phyloP scores from a whole-genome alignment of 352 stramenopile genomes.

The Phytophthora parvispora region DNA sequence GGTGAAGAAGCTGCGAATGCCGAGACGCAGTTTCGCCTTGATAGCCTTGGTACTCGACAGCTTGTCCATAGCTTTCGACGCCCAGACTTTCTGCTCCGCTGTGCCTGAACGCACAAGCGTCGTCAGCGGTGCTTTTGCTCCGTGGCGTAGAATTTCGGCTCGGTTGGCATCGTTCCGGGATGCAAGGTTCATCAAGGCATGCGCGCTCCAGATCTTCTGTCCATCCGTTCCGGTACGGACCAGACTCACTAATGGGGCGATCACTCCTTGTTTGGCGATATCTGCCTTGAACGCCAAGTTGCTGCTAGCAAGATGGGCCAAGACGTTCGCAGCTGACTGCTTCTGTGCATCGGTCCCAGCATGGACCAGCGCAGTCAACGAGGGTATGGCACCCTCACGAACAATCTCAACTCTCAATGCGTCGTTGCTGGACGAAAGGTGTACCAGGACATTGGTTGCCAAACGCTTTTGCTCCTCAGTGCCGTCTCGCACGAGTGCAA shows the following conservation, averaged over 20 bases:
- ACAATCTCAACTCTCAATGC: constrained; percentile 4
- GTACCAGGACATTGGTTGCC: constrained; percentile 1
- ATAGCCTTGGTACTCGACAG: constrained; percentile 6
- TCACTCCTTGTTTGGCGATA: constrained; percentile 8
- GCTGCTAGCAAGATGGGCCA: constrained; percentile 1
- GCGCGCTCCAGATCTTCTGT: constrained; percentile 7
- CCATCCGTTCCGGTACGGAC: constrained; percentile 3
- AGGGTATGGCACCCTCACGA: not conserved
- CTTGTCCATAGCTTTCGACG: constrained; percentile 7
- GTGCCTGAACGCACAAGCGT: constrained; percentile 2
- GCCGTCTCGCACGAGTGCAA: not conserved
- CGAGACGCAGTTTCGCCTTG: constrained; percentile 7
- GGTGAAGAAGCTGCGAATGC: constrained; percentile 6
- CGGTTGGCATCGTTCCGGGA: constrained; percentile 8
- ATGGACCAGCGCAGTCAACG: not conserved
- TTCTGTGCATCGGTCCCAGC: not conserved
- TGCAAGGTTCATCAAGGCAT: constrained; percentile 9
- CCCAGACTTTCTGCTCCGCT: constrained; percentile 4
- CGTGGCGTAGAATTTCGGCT: constrained; percentile 2
- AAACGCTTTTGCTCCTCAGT: constrained; percentile 3
- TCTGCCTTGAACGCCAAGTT: constrained; percentile 2
- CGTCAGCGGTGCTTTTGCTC: constrained; percentile 4
- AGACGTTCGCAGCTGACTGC: constrained; percentile 3
- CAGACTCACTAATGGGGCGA: constrained; percentile 1
- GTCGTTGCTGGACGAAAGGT: constrained; percentile 3